A percentile compares a stretch with the other conserved stretches of the same genome.
Evolutionary conservation across 2,329 filamentous ascomycete species (phyloP).

Genomic region (Pleurostoma richardsiae): DNA sequence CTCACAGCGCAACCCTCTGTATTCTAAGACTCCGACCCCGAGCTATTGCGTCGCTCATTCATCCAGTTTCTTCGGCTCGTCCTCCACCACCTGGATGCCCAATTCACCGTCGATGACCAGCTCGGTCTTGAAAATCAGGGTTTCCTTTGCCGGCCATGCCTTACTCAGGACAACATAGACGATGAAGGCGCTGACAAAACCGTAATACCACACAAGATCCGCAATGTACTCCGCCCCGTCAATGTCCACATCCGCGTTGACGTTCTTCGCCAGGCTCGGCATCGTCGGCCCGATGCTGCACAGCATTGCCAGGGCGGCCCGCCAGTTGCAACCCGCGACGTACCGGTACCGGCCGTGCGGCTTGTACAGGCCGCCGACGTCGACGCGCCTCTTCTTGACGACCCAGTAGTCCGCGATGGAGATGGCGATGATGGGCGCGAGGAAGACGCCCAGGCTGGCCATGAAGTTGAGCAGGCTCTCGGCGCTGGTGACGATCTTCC

Average conservation of each 20-base stretch:
- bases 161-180: neutral
- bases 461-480: neutral
- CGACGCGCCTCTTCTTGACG: constrained; percentile 1
- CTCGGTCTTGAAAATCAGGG: neutral
- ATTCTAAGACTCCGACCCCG: too few relatives aligned
- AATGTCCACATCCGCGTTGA: neutral
- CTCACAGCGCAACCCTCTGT: too few relatives aligned
- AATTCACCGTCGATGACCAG: neutral
- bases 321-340: constrained; percentile 4
- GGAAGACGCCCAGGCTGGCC: constrained; percentile 1
- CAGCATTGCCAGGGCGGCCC: constrained; percentile 3
- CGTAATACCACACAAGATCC: neutral
- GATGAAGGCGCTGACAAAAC: neutral
- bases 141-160: neutral
- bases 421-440: constrained; percentile 7
- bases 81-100: too few relatives aligned
- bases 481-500: neutral
- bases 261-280: neutral
- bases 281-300: neutral
- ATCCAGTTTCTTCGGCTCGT: too few relatives aligned
- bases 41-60: too few relatives aligned
- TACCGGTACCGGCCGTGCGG: constrained; percentile 7
- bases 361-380: constrained; percentile 5
- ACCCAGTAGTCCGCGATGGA: constrained; percentile 9
- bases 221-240: neutral